Evolutionary conservation across 2,329 filamentous ascomycete species (phyloP), one percentile per base, ranked within the genome.

Genomic region (Aspergillus jensenii): DNA sequence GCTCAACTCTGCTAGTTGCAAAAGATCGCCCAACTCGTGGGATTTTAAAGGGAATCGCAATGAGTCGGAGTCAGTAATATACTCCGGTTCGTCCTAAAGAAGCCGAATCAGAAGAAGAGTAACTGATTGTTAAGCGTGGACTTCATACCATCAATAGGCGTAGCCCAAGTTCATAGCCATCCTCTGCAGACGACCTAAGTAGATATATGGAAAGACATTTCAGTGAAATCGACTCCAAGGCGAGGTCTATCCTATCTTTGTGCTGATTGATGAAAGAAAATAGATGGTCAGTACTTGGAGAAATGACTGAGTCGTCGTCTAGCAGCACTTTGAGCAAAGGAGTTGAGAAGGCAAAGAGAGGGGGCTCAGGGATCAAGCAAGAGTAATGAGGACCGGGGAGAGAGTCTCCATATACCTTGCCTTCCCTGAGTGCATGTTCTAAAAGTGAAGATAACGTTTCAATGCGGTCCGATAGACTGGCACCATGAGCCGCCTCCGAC

Each of bases 141-240:
- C 23, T 49, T 4, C 54, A 44, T 40, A 68, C 65, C 56, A 65
- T 57, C 21, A 68, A 53, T 37, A 68, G 49, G 12, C 44, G 45
- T 9, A 68, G 48, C 7, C 58, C 66, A 41, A 23, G 40, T 37
- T 65, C 51, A 45, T 58, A 43, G 9, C 45, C 52, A 25, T 40
- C 25, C 17, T 58, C 37, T 3, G 23, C 35, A 14, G 48, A 23
- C n/a, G 58, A 60, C n/a, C 43, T 52, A 11, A 68, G 62, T 9
- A 68, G 23, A 7, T 62, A 25, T n/a, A 51, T 59, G 27, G 62
- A 55, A 11, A 68, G 27, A 39, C 53, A 62, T 12, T 49, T 55
- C 8, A 64, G 31, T 3, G 60, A 59, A 9, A 52, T 39, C 14
- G 25, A 57, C 21, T 64, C 49, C 19, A 67, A 44, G 2, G 33